A percentile compares a stretch with the other conserved stretches of the same genome.
phyloP scores from a whole-genome alignment of 2,329 filamentous ascomycete genomes.

The Trichophyton mentagrophytes region DNA sequence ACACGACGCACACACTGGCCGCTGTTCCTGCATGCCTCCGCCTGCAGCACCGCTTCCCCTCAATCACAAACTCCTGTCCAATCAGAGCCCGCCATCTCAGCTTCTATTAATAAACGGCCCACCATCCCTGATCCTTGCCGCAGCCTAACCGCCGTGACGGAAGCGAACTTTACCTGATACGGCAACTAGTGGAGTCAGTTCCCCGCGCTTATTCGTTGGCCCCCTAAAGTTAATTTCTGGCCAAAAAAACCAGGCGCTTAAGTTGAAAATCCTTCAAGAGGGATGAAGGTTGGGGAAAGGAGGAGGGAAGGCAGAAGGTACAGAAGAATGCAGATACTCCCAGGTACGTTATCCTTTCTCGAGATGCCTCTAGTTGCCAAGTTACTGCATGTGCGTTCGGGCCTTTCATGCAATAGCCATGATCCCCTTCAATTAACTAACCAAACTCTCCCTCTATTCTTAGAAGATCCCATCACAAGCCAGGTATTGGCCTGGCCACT shows the following conservation, averaged over 20 bases:
- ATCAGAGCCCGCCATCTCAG: neutral
- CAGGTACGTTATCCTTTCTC: neutral
- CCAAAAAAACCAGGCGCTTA: neutral
- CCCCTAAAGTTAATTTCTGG: neutral
- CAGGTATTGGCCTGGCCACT: neutral
- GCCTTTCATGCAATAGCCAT: neutral
- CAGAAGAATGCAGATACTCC: neutral
- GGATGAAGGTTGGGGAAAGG: neutral
- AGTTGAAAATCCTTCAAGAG: conserved; percentile 1
- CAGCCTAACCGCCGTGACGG: neutral
- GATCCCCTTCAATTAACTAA: neutral
- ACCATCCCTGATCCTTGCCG: neutral
- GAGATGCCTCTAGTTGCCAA: neutral
- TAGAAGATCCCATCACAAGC: neutral
- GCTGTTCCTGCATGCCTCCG: neutral
- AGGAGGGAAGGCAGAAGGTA: neutral
- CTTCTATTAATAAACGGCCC: neutral
- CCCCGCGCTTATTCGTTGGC: neutral
- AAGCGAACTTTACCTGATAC: neutral
- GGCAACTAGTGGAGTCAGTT: neutral
- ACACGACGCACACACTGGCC: neutral
- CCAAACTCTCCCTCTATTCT: neutral
- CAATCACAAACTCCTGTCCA: neutral
- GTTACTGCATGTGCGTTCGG: neutral
- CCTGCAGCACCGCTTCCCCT: neutral